Evolutionary conservation across 2,329 filamentous ascomycete species (phyloP), one percentile per base, ranked within the genome.

Genomic region (Monosporascus sp.): DNA sequence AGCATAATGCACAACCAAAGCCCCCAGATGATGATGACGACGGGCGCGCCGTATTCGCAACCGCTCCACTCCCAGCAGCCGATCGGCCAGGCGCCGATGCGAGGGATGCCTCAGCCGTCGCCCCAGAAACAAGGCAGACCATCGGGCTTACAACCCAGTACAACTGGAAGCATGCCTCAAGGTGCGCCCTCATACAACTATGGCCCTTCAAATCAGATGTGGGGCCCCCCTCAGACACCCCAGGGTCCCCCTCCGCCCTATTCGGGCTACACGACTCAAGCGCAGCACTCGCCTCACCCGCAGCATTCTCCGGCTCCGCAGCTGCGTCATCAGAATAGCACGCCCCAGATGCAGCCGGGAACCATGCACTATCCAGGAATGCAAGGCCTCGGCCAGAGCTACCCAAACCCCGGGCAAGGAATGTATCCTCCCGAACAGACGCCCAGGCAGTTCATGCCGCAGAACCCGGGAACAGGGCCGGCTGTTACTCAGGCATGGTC

Each of bases 31-130:
- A 83, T 88, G 80, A 83, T 84, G 78, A 79, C 80, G 60, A 79
- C 80, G 60, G 81, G 70, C 61, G 81, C 74, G 57, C 77, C 82
- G 1, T 95, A 91, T 70, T 83, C 86, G 51, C 87, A 86, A 65
- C 81, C 88, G 51, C 77, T 86, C 49, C 85, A 89, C 65, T 80
- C 86, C 37, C 88, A 88, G 65, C 86, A 83, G 65, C 79, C 86
- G 39, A 83, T 91, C 66, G 81, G 81, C 31, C 88, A 90, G 67
- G 86, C 89, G 24, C 85, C 77, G 24, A 84, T 90, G 69, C 83
- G 88, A 71, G 79, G 81, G 66, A 85, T 87, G 73, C 81, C 82
- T 58, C 82, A 85, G 72, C 76, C 66, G 72, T 83, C 68, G 61
- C 71, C 69, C 72, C 81, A 87, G 65, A 82, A 88, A 70, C 85